Base-by-base conservation (phyloP, 2,329 filamentous ascomycete species). In the Aspergillus melleus region DNA sequence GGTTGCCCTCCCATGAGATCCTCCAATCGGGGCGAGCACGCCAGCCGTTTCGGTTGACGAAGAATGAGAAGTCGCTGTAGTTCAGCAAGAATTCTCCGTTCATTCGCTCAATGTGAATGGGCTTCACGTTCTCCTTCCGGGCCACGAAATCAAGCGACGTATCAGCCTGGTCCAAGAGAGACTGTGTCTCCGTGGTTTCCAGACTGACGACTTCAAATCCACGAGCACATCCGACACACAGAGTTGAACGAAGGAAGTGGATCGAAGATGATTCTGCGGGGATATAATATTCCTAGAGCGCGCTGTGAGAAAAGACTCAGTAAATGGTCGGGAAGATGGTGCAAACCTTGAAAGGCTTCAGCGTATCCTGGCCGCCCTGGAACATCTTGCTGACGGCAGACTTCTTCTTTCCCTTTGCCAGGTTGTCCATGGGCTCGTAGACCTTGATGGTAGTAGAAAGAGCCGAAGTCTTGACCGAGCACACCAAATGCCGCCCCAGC, bases 61-160 rank as follows among this genome's bases (percentile, higher is more conserved):
- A 99, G 86, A 99, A 99, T 12, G 92, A 96, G 78, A 97, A 99
- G 75, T 99, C 95, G 4, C 92, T 95, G 79, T 99, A 99, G 77
- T 97, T 98, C 64, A 99, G 88, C 67, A 99, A 78, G 82, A 99
- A 99, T 74, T 99, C 95, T 74, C 94, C 93, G 68, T 96, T 96
- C 73, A 98, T 88, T 50, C 95, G 90, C 77, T 99, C 96, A 67
- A 99, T 98, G 72, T 98, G 94, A 65, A 99, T 96, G 2, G 95
- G 94, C 74, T 91, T 92, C 70, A 95, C 91, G 70, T 91, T 92
- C 77, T 98, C 94, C 74, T 95, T 95, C 60, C 92, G 88, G 22
- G 92, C 90, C 53, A 99, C 94, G 73, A 99, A 98, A 79, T 99
- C 95, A 62, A 99, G 88, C 16, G 93, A 97, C 0, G 95, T 99